A percentile compares a stretch with the other conserved stretches of the same genome.
Conservation (phyloP, 495 filamentous ascomycete genomes). For the Sphaerosporella brunnea region DNA sequence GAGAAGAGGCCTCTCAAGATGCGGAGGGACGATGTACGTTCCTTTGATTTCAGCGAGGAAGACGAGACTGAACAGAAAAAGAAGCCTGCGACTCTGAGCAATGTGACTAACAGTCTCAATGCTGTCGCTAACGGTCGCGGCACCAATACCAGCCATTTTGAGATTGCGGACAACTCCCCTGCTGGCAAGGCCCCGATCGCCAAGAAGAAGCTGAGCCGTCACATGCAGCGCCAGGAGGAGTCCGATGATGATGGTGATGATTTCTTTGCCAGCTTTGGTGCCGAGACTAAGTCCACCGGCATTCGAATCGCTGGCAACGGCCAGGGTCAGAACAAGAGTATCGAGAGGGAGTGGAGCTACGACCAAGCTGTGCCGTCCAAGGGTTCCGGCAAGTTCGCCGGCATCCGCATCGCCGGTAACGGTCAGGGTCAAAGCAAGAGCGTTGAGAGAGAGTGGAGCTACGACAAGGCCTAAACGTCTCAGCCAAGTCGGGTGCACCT, state of each 20-base stretch:
- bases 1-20: conserved; percentile 41
- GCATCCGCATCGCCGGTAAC: conserved; percentile 46
- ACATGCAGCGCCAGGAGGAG: conserved; percentile 14
- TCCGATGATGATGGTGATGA: conserved; percentile 17
- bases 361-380: no score
- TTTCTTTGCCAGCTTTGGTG: conserved; percentile 13
- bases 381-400: conserved; percentile 21
- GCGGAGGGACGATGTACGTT: conserved; percentile 40
- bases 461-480: no score
- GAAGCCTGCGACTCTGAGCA: conserved; percentile 4
- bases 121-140: conserved; percentile 5
- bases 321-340: conserved; percentile 47
- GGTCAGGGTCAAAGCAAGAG: conserved; percentile 54
- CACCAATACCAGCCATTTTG: conserved; percentile 14
- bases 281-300: not conserved
- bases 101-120: conserved; percentile 9
- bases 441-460: no score
- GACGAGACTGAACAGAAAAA: conserved; percentile 32
- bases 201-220: conserved; percentile 11
- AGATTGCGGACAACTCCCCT: conserved; percentile 23
- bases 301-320: conserved; percentile 50
- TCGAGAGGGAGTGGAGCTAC: no score
- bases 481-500: no score
- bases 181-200: conserved; percentile 5
- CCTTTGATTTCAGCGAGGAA: conserved; percentile 57